These are phyloP conservation scores for Aspergillus sp. DNA, from an alignment of 2,329 filamentous ascomycete species.

Conservation along the genomic window DNA sequence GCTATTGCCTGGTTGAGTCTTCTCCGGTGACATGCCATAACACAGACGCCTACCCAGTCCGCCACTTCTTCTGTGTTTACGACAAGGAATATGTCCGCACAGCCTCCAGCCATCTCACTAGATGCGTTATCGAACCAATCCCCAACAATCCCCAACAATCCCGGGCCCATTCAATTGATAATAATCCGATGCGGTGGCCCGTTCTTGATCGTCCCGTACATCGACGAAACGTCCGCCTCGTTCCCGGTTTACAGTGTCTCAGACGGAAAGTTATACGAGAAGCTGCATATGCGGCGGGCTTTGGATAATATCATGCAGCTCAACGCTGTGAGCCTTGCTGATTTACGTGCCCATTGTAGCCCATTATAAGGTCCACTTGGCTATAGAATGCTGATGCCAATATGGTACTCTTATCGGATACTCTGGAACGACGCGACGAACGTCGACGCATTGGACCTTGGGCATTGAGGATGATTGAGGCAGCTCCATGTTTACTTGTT, in stretches of 20 bases:
- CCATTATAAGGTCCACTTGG: no score
- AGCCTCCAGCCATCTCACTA: constrained; percentile 14
- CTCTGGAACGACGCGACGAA: no score
- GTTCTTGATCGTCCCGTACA: constrained; percentile 20
- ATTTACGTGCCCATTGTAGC: no score
- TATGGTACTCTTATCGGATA: no score
- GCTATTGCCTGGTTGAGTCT: neutral
- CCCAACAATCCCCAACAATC: constrained; percentile 13
- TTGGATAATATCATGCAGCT: constrained; percentile 9
- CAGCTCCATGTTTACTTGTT: no score
- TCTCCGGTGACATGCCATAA: neutral
- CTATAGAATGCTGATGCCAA: no score
- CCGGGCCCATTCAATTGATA: constrained; percentile 22
- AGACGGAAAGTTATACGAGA: constrained; percentile 19
- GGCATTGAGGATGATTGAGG: no score
- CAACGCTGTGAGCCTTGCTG: no score
- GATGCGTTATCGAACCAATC: constrained; percentile 16
- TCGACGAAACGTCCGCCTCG: constrained; percentile 16
- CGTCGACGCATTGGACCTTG: no score
- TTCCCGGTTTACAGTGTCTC: constrained; percentile 25
- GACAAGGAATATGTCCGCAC: constrained; percentile 24
- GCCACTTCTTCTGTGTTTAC: constrained; percentile 27
- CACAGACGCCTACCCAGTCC: constrained; percentile 6
- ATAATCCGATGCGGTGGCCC: constrained; percentile 26
- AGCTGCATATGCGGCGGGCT: constrained; percentile 20